Conservation (phyloP, 2,329 filamentous ascomycete species). For the Fusarium sp. region DNA sequence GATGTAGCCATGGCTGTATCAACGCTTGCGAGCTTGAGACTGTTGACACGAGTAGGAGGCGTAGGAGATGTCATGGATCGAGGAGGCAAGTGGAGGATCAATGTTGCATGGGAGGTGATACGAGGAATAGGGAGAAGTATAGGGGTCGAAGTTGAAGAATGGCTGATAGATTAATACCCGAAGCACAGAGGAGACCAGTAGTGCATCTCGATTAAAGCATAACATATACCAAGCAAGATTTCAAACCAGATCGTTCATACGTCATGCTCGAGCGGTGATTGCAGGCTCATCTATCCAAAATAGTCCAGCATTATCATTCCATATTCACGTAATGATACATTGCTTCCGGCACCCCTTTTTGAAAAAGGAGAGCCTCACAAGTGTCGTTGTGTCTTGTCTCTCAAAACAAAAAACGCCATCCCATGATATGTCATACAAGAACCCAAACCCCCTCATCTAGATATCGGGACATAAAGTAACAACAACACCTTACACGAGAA, state of each 20-base stretch:
- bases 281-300: constrained; percentile 32
- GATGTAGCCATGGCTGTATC: constrained; percentile 73
- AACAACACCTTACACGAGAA: background rate
- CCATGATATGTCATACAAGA: constrained; percentile 33
- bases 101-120: constrained; percentile 81
- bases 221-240: background rate
- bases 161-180: constrained; percentile 68
- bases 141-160: constrained; percentile 82
- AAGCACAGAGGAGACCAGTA: background rate
- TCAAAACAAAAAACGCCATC: constrained; percentile 26
- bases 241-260: constrained; percentile 20
- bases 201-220: background rate
- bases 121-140: constrained; percentile 75
- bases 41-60: constrained; percentile 73
- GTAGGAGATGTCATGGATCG: constrained; percentile 72
- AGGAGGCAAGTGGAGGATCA: constrained; percentile 79
- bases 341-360: constrained; percentile 1
- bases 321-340: constrained; percentile 40
- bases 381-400: constrained; percentile 2
- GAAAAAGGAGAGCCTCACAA: background rate
- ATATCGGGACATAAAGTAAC: constrained; percentile 9
- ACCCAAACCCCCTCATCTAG: constrained; percentile 20
- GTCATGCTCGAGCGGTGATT: background rate
- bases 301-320: constrained; percentile 24
- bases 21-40: constrained; percentile 74